Conservation (phyloP, 805 yeast species). For the Naumovozyma dairenensis region DNA sequence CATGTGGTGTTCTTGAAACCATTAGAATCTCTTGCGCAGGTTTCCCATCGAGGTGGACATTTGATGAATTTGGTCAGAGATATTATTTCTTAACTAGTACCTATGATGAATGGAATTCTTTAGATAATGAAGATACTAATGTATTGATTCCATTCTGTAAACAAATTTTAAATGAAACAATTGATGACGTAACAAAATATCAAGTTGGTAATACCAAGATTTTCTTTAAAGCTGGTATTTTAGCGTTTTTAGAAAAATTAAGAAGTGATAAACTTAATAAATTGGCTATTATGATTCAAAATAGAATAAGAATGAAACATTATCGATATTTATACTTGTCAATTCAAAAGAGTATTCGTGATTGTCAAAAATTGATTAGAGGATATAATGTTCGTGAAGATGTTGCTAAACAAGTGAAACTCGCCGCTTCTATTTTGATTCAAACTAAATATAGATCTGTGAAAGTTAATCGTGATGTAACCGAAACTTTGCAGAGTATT, state of each 20-base stretch:
- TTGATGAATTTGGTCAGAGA: slow-evolving; percentile 83
- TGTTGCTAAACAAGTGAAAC: slow-evolving; percentile 47
- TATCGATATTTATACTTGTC: slow-evolving; percentile 53
- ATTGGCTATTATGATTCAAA: slow-evolving; percentile 79
- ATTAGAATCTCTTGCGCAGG: slow-evolving; percentile 96
- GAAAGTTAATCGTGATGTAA: slow-evolving; percentile 33
- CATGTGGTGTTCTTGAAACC: slow-evolving; percentile 97
- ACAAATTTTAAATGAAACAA: slow-evolving; percentile 51
- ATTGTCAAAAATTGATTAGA: slow-evolving; percentile 54
- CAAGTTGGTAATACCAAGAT: slow-evolving; percentile 91
- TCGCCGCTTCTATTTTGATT: slow-evolving; percentile 56
- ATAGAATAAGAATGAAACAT: slow-evolving; percentile 58
- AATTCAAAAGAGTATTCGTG: slow-evolving; percentile 43
- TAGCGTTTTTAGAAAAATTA: slow-evolving; percentile 80
- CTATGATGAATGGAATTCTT: slow-evolving; percentile 51
- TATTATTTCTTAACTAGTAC: slow-evolving; percentile 77
- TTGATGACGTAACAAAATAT: slow-evolving; percentile 53
- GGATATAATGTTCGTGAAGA: slow-evolving; percentile 52
- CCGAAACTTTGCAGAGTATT: slow-evolving; percentile 15
- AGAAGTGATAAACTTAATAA: slow-evolving; percentile 66
- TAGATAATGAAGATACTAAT: too few relatives aligned
- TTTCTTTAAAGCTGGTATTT: slow-evolving; percentile 93
- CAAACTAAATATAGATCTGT: slow-evolving; percentile 59
- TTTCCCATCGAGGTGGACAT: slow-evolving; percentile 93
- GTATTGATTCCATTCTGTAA: slow-evolving; percentile 55